phyloP scores from a whole-genome alignment of 1,284 basidiomycete genomes.

The Cerioporus squamosus region DNA sequence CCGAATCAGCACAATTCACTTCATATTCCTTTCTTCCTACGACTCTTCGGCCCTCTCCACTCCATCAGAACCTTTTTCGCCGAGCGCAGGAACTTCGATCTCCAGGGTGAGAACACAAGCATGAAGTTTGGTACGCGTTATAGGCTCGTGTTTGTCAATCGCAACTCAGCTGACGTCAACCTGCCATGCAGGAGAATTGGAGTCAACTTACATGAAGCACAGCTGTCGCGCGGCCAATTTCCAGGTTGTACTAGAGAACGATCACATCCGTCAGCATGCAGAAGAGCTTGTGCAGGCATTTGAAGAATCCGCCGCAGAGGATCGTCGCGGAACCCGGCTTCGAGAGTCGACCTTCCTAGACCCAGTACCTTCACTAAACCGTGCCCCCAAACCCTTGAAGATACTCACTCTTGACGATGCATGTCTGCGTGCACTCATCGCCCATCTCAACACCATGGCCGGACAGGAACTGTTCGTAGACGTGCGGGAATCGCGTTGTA shows the following conservation, averaged over 20 bases:
- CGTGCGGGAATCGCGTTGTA: too few species aligned
- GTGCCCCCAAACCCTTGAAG: not conserved
- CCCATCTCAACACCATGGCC: not conserved
- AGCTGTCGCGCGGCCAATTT: conserved; percentile 19
- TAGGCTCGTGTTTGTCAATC: not conserved
- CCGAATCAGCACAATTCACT: conserved; percentile 40
- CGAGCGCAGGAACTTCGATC: conserved; percentile 37
- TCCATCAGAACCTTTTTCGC: conserved; percentile 38
- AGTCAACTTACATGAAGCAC: conserved; percentile 20
- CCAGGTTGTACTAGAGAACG: conserved; percentile 1
- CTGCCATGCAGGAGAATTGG: not conserved
- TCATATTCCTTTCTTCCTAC: conserved; percentile 38
- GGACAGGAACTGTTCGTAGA: not conserved
- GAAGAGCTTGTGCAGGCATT: conserved; percentile 12
- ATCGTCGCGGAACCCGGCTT: conserved; percentile 16
- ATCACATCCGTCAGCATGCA: not conserved
- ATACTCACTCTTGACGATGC: not conserved
- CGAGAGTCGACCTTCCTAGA: not conserved
- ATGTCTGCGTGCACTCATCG: not conserved
- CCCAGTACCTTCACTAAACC: not conserved
- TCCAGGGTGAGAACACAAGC: conserved; percentile 40
- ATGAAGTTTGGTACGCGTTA: conserved; percentile 7
- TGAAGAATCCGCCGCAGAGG: not conserved
- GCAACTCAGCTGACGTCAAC: conserved; percentile 7
- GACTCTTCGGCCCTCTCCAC: conserved; percentile 40